phyloP scores from a whole-genome alignment of 2,329 filamentous ascomycete genomes.

The Pestalotiopsis sp. region DNA sequence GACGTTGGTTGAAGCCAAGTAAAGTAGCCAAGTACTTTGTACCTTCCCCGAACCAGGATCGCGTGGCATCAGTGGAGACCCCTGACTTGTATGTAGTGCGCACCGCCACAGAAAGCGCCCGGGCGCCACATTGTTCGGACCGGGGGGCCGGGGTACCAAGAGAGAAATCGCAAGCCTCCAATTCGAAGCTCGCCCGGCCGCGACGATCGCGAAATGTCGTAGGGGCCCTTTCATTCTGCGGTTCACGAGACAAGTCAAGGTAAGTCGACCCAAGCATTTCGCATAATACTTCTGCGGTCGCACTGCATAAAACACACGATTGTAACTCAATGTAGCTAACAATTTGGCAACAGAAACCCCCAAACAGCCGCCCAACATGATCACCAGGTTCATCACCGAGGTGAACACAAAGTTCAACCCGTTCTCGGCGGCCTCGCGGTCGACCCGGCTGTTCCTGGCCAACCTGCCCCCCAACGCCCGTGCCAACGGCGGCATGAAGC shows the following conservation, averaged over 20 bases:
- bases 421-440: conserved; percentile 77
- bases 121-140: background rate
- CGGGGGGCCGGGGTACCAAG: background rate
- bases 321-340: background rate
- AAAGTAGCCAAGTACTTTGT: background rate
- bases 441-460: conserved; percentile 86
- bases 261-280: background rate
- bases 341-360: no score
- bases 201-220: background rate
- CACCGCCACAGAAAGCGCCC: conserved; percentile 1
- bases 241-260: background rate
- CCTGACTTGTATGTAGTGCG: background rate
- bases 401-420: conserved; percentile 92
- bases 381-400: conserved; percentile 84
- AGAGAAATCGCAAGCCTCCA: background rate
- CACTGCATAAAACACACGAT: background rate
- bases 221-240: background rate
- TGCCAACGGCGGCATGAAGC: conserved; percentile 66
- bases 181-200: background rate
- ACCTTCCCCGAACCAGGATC: background rate
- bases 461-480: conserved; percentile 81
- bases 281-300: no score
- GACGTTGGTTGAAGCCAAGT: background rate
- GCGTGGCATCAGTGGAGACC: background rate
- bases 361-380: conserved; percentile 54